Evolutionary conservation across 345 rosid genomes (phyloP).

Genomic region (Camelina hispida): DNA sequence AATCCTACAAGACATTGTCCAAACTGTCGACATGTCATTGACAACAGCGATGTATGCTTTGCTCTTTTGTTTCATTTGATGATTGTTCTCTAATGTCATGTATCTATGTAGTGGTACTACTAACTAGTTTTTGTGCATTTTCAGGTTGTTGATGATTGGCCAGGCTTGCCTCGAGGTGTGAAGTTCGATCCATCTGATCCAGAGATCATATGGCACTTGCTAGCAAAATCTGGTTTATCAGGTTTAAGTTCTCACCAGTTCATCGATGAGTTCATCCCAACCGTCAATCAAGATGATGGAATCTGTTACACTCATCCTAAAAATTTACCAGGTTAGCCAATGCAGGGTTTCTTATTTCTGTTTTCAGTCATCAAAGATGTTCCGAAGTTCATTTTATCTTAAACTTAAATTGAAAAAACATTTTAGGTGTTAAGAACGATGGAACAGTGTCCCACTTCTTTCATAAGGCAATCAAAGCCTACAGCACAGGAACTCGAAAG

Average conservation of each 20-base stretch:
- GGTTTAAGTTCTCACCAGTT: constrained; percentile 71
- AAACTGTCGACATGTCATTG: constrained; percentile 72
- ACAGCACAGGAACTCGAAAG: constrained; percentile 87
- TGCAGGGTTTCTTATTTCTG: constrained; percentile 14
- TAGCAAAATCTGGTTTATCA: constrained; percentile 62
- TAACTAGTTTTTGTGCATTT: constrained; percentile 8
- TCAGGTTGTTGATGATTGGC: constrained; percentile 86
- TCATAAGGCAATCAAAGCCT: constrained; percentile 87
- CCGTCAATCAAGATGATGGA: constrained; percentile 81
- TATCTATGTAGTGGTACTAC: not conserved
- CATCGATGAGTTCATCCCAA: constrained; percentile 80
- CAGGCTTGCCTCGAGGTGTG: constrained; percentile 92
- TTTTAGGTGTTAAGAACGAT: constrained; percentile 88
- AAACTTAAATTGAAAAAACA: not conserved
- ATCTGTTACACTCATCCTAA: constrained; percentile 97
- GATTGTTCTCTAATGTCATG: not conserved
- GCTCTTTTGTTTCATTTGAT: not conserved
- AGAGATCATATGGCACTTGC: constrained; percentile 89
- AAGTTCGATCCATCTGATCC: constrained; percentile 96
- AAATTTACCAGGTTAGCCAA: constrained; percentile 76
- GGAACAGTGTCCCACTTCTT: constrained; percentile 84
- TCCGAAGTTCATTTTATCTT: not conserved
- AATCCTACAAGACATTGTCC: constrained; percentile 90
- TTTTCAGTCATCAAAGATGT: not conserved
- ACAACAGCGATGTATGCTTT: constrained; percentile 78